Evolutionary conservation across 345 rosid species (phyloP).

Genomic region (Syzygium jambos): DNA sequence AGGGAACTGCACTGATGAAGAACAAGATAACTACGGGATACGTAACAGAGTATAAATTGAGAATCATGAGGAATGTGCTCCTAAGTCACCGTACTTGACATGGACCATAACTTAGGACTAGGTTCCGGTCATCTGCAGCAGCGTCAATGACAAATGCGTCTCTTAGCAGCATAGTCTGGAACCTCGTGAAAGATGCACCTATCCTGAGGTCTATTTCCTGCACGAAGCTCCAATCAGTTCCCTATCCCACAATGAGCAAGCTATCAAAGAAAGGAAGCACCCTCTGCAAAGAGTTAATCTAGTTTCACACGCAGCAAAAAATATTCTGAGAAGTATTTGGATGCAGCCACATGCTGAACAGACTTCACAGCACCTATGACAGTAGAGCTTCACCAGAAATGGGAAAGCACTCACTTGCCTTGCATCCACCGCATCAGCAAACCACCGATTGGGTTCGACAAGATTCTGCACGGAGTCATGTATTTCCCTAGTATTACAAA

Average conservation of each 20-base stretch:
- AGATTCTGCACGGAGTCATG: slow-evolving; percentile 88
- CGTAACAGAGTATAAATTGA: neutral
- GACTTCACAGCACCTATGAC: neutral
- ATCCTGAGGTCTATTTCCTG: slow-evolving; percentile 97
- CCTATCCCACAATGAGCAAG: neutral
- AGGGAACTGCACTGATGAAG: slow-evolving; percentile 51
- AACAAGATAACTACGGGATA: neutral
- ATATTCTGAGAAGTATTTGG: neutral
- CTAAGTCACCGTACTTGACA: slow-evolving; percentile 60
- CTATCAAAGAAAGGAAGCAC: neutral
- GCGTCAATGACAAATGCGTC: slow-evolving; percentile 70
- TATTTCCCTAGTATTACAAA: slow-evolving; percentile 57
- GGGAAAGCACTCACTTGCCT: slow-evolving; percentile 61
- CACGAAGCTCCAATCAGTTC: neutral
- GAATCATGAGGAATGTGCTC: neutral
- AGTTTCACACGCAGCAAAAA: neutral
- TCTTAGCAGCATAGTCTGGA: slow-evolving; percentile 85
- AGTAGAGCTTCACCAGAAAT: neutral
- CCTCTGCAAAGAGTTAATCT: neutral
- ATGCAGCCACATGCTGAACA: neutral
- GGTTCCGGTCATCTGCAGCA: slow-evolving; percentile 69
- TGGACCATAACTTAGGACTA: slow-evolving; percentile 94
- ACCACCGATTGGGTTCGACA: slow-evolving; percentile 74
- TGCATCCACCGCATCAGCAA: slow-evolving; percentile 95
- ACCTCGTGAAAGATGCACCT: slow-evolving; percentile 97